Percentiles rank a stretch among this genome's conserved stretches.
Evolutionary conservation across 1,139 yeast genomes (phyloP).

Genomic region (Blastobotrys aristatus): DNA sequence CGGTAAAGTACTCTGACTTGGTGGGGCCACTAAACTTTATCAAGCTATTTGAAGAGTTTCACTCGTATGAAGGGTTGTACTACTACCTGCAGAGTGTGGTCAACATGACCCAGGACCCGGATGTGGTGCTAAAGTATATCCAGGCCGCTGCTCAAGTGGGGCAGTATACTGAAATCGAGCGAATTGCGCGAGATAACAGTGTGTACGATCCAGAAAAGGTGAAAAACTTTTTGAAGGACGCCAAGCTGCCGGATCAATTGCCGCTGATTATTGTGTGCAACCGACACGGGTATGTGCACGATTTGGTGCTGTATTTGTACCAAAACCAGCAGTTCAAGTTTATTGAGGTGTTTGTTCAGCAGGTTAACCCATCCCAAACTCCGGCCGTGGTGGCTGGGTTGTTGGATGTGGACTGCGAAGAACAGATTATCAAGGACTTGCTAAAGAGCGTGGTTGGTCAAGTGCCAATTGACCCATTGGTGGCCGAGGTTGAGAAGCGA

Average conservation of each 20-base stretch:
- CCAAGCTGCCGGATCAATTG: slow-evolving; percentile 87
- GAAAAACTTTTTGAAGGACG: slow-evolving; percentile 92
- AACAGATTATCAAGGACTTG: slow-evolving; percentile 72
- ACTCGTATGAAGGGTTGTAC: slow-evolving; percentile 88
- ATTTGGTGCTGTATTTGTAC: slow-evolving; percentile 85
- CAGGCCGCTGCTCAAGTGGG: slow-evolving; percentile 90
- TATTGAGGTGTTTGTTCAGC: slow-evolving; percentile 95
- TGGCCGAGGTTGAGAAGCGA: slow-evolving; percentile 92
- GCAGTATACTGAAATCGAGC: slow-evolving; percentile 90
- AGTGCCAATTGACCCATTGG: slow-evolving; percentile 86
- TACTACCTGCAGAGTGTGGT: slow-evolving; percentile 91
- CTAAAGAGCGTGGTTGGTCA: slow-evolving; percentile 87
- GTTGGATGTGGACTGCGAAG: slow-evolving; percentile 96
- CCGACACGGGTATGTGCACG: slow-evolving; percentile 87
- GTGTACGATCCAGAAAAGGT: slow-evolving; percentile 97
- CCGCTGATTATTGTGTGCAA: slow-evolving; percentile 97
- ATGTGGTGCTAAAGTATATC: slow-evolving; percentile 91
- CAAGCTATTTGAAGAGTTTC: slow-evolving; percentile 88
- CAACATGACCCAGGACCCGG: slow-evolving; percentile 88
- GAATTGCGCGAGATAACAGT: slow-evolving; percentile 89
- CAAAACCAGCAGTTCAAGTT: slow-evolving; percentile 93
- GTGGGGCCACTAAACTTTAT: slow-evolving; percentile 83
- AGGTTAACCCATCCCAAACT: slow-evolving; percentile 90
- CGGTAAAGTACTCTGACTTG: slow-evolving; percentile 91
- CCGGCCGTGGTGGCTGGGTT: slow-evolving; percentile 96